A percentile compares a stretch with the other conserved stretches of the same genome.
phyloP scores from a whole-genome alignment of 208 protist genomes.

The Trypanosoma melophagium region DNA sequence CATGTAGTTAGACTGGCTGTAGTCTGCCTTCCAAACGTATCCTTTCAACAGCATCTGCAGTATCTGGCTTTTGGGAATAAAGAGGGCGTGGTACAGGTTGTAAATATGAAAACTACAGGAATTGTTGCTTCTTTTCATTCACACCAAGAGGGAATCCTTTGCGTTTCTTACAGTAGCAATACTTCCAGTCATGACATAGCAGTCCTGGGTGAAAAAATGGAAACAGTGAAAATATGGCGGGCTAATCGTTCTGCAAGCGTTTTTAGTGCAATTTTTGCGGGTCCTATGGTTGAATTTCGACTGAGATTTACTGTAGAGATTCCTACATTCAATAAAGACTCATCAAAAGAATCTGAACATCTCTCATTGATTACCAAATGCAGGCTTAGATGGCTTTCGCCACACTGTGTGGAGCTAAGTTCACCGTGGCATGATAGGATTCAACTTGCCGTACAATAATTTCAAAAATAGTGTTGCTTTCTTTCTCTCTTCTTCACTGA shows the following conservation, averaged over 20 bases:
- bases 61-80: conserved; percentile 61
- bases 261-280: conserved; percentile 24
- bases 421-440: conserved; percentile 76
- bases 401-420: conserved; percentile 74
- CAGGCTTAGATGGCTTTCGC: conserved; percentile 73
- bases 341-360: conserved; percentile 12
- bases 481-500: no score
- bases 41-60: conserved; percentile 68
- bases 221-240: conserved; percentile 64
- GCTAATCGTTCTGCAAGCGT: conserved; percentile 28
- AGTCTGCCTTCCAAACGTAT: conserved; percentile 61
- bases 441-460: conserved; percentile 35
- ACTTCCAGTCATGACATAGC: conserved; percentile 67
- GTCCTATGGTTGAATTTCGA: conserved; percentile 23
- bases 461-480: background rate
- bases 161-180: conserved; percentile 78
- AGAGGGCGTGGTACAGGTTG: conserved; percentile 67
- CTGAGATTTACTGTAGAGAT: conserved; percentile 23
- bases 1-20: conserved; percentile 48
- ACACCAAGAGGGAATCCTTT: conserved; percentile 47
- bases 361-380: conserved; percentile 40
- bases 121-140: conserved; percentile 62
- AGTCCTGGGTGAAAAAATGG: conserved; percentile 62
- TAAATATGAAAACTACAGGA: conserved; percentile 60
- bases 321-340: conserved; percentile 2